phyloP scores from a whole-genome alignment of 768 basidiomycete species.

The Serendipita sp. region DNA sequence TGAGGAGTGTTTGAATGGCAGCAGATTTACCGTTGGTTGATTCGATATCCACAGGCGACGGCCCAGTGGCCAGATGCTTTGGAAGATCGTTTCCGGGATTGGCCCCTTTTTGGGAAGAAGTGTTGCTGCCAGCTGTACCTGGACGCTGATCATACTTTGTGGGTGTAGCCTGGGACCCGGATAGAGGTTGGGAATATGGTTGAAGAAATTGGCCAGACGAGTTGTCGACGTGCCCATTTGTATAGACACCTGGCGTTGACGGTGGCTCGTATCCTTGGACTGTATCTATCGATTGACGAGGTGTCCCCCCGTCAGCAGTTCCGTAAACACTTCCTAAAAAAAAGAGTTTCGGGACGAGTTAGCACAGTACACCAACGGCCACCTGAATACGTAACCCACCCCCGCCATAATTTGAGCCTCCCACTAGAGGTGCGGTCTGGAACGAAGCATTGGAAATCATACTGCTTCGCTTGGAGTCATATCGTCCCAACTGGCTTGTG shows the following conservation, averaged over 20 bases:
- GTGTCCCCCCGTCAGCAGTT: background rate
- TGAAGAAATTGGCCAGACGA: background rate
- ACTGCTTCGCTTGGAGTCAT: background rate
- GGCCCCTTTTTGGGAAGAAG: background rate
- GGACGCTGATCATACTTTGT: background rate
- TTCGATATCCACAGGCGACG: background rate
- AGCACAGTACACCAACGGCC: background rate
- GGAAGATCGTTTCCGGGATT: background rate
- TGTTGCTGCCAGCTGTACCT: background rate
- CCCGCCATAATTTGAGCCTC: background rate
- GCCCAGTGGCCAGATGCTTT: background rate
- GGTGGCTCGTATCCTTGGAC: constrained; percentile 5
- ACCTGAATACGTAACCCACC: background rate
- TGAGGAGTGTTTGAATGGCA: background rate
- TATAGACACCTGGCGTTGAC: background rate
- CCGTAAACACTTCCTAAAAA: constrained; percentile 1
- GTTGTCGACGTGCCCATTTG: background rate
- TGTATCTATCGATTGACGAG: background rate
- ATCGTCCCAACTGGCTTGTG: background rate
- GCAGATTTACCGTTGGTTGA: background rate
- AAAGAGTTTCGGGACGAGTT: background rate
- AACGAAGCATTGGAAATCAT: background rate
- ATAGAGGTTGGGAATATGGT: background rate
- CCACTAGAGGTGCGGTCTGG: background rate
- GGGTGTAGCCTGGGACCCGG: background rate